A percentile compares a stretch with the other conserved stretches of the same genome.
phyloP scores from a whole-genome alignment of 108 stramenopile genomes.

The Nannochloropsis gaditana region DNA sequence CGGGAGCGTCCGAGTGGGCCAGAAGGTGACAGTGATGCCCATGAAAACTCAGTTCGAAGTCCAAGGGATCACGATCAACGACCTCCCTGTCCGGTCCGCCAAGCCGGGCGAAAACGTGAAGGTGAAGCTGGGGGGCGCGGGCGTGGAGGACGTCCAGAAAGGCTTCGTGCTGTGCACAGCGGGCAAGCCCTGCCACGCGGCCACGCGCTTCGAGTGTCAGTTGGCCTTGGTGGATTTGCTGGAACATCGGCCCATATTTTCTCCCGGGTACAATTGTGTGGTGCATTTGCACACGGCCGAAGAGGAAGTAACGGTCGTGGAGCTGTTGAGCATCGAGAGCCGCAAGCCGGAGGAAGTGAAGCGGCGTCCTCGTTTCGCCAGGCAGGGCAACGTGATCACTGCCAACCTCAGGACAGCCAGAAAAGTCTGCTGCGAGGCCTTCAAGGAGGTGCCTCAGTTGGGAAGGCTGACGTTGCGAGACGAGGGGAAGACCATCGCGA shows the following conservation, averaged over 20 bases:
- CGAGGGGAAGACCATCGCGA: slow-evolving; percentile 97
- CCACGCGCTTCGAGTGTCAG: slow-evolving; percentile 56
- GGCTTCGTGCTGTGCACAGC: slow-evolving; percentile 87
- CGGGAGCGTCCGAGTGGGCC: slow-evolving; percentile 78
- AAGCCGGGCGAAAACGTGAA: slow-evolving; percentile 98
- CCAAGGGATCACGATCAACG: slow-evolving; percentile 87
- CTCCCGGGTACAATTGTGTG: slow-evolving; percentile 88
- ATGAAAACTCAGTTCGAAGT: slow-evolving; percentile 77
- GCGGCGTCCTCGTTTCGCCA: slow-evolving; percentile 45
- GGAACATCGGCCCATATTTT: slow-evolving; percentile 89
- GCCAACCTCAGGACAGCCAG: slow-evolving; percentile 37
- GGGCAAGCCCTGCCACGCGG: slow-evolving; percentile 62
- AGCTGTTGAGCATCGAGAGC: slow-evolving; percentile 30
- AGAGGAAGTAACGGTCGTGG: slow-evolving; percentile 58
- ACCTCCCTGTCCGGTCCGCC: slow-evolving; percentile 62
- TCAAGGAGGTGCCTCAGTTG: slow-evolving; percentile 83
- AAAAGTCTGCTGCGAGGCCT: slow-evolving; percentile 76
- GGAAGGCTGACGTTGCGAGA: slow-evolving; percentile 96
- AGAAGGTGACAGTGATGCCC: slow-evolving; percentile 88
- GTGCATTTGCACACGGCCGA: slow-evolving; percentile 94
- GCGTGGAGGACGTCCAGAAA: slow-evolving; percentile 81
- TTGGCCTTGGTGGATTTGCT: slow-evolving; percentile 79
- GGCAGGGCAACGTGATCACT: slow-evolving; percentile 51
- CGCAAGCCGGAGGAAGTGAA: slow-evolving; percentile 38
- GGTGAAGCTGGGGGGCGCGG: slow-evolving; percentile 68